Evolutionary conservation across 257 asterid genomes (phyloP).

Genomic region (Ilex asprella): DNA sequence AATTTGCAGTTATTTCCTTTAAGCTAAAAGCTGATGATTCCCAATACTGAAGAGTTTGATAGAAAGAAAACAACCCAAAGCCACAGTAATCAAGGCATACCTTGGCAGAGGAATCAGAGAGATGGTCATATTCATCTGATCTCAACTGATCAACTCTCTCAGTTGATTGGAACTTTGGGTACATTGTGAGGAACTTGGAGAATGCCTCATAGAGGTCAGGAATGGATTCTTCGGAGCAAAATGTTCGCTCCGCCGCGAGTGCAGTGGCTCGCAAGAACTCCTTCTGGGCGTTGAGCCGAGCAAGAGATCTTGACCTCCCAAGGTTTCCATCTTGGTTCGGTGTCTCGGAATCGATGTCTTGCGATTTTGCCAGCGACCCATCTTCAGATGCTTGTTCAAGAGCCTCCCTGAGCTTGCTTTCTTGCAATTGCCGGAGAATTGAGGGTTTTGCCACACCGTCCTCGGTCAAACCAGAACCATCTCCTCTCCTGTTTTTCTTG

Average conservation of each 20-base stretch:
- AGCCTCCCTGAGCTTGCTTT: constrained; percentile 26
- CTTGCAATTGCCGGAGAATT: constrained; percentile 10
- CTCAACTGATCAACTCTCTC: constrained; percentile 30
- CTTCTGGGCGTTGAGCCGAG: constrained; percentile 23
- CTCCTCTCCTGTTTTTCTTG: constrained; percentile 17
- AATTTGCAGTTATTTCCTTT: constrained; percentile 29
- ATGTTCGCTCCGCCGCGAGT: constrained; percentile 15
- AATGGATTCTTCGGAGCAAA: constrained; percentile 19
- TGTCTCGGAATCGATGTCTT: constrained; percentile 16
- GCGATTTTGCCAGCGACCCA: constrained; percentile 23
- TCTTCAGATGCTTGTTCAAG: constrained; percentile 29
- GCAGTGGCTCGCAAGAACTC: constrained; percentile 30
- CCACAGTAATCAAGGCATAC: constrained; percentile 43
- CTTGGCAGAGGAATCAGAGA: constrained; percentile 20
- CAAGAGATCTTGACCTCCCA: constrained; percentile 23
- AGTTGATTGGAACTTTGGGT: constrained; percentile 22
- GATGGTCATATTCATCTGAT: constrained; percentile 23
- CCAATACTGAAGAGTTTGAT: constrained; percentile 26
- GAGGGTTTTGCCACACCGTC: constrained; percentile 11
- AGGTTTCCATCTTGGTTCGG: constrained; percentile 9
- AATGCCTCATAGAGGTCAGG: constrained; percentile 17
- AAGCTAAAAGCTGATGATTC: constrained; percentile 26
- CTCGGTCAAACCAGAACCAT: constrained; percentile 12
- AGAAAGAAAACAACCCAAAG: constrained; percentile 27
- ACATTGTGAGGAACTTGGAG: constrained; percentile 22